phyloP scores from a whole-genome alignment of 805 yeast genomes.

The Barnettozyma pratensis region DNA sequence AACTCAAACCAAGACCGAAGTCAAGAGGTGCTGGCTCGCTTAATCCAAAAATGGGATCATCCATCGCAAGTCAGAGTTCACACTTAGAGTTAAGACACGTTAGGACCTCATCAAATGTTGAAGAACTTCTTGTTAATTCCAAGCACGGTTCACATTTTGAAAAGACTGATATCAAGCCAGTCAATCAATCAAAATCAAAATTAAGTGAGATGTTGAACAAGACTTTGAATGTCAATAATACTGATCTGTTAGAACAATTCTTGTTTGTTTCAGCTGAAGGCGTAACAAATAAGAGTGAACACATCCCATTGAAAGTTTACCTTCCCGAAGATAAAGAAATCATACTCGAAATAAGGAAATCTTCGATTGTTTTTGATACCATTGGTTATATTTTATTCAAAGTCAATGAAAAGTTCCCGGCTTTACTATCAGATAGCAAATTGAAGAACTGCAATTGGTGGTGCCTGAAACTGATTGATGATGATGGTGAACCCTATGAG shows the following conservation, averaged over 20 bases:
- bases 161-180: conserved; percentile 6
- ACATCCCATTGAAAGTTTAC: conserved; percentile 21
- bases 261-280: conserved; percentile 31
- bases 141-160: background rate
- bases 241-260: conserved; percentile 41
- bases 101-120: background rate
- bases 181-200: conserved; percentile 24
- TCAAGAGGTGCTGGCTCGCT: conserved; percentile 16
- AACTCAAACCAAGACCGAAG: conserved; percentile 9
- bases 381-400: conserved; percentile 47
- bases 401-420: conserved; percentile 6
- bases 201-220: conserved; percentile 41
- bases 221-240: conserved; percentile 17
- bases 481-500: conserved; percentile 90
- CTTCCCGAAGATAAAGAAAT: conserved; percentile 24
- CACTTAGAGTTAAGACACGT: background rate
- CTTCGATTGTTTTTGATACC: conserved; percentile 45
- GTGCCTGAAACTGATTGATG: conserved; percentile 81
- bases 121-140: background rate
- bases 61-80: background rate
- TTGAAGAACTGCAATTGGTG: conserved; percentile 56
- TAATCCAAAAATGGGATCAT: background rate
- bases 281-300: conserved; percentile 16
- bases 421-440: background rate
- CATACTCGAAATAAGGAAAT: conserved; percentile 26